Evolutionary conservation across 75 land plant genomes (phyloP).

Genomic region (Pseudotsuga menziesii): DNA sequence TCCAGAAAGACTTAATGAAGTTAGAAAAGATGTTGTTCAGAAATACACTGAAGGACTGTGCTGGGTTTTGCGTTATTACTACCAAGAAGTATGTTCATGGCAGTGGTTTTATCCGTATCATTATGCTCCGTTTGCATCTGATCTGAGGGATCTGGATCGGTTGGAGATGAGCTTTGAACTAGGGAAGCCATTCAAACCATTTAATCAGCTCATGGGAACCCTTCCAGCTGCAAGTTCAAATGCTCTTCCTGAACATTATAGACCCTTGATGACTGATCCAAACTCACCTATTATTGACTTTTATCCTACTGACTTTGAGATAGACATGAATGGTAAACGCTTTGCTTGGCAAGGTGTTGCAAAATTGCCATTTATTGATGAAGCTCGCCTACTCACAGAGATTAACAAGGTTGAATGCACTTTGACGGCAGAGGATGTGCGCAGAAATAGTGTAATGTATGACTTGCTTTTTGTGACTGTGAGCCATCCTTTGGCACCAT

Average conservation of each 20-base stretch:
- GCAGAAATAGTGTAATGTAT: slow-evolving; percentile 49
- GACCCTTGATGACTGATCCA: slow-evolving; percentile 74
- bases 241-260: slow-evolving; percentile 70
- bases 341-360: slow-evolving; percentile 86
- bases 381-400: slow-evolving; percentile 50
- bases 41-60: slow-evolving; percentile 88
- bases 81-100: slow-evolving; percentile 98
- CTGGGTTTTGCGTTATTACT: slow-evolving; percentile 98
- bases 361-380: slow-evolving; percentile 74
- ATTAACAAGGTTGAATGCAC: slow-evolving; percentile 57
- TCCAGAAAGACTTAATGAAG: slow-evolving; percentile 53
- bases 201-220: slow-evolving; percentile 91
- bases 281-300: slow-evolving; percentile 69
- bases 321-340: slow-evolving; percentile 86
- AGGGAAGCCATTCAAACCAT: slow-evolving; percentile 88
- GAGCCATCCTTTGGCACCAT: slow-evolving; percentile 55
- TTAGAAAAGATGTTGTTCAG: slow-evolving; percentile 79
- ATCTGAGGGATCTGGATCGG: slow-evolving; percentile 56
- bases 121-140: slow-evolving; percentile 96
- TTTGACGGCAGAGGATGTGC: slow-evolving; percentile 61
- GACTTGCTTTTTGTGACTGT: slow-evolving; percentile 50
- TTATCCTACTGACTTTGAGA: slow-evolving; percentile 79
- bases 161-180: slow-evolving; percentile 67
- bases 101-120: slow-evolving; percentile 95
- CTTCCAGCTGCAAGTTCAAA: slow-evolving; percentile 80